Base-by-base conservation (phyloP, 2,329 filamentous ascomycete species). In the Venturia carpophila region DNA sequence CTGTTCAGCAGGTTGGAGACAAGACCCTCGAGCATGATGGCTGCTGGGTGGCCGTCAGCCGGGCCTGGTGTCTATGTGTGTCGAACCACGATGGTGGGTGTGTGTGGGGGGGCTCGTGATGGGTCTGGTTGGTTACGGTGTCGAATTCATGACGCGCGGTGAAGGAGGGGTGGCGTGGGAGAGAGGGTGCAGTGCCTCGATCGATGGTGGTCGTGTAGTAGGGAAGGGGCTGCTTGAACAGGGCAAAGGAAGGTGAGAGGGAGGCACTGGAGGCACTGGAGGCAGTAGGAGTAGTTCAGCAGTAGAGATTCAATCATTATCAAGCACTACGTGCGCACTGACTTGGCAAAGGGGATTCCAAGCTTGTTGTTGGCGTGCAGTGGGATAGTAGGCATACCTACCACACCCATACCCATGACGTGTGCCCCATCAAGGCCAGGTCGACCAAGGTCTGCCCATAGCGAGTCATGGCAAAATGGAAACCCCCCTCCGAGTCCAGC, bases 1-100 rank as follows among this genome's bases (percentile, higher is more conserved):
- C 95, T 90, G 82, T 99, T 99, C 72, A 99, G 88, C 82, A 99
- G 83, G 79, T 93, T 95, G 72, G 94, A 92, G 69, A 97, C 94
- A 71, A 99, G 84, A 71, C 92, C 91, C 84, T 99, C 94, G 80
- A 99, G 86, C 94, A 99, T 99, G 73, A 76, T 83, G 82, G 79
- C 76, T 72, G 76, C 76, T 71, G 71, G 76, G 74, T 75, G 81
- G 86, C 83, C 89, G 85, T 91, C 73, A 88, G 86, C 88, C 88
- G 74, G 89, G 87, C 86, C 80, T 78, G 86, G 87, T 72, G 27
- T 19, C 30, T 58, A 58, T 37, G 27, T 37, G 27, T 34, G 52
- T 58, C 24, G 49, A 30, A 37, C 19, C 52, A 37, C 6, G 5
- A 19, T 34, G 30, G 52, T 56, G 4, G 17, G 5, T 37, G 52